These are phyloP conservation scores for Lentinula guzmanii DNA, from an alignment of 768 basidiomycete species.

Conservation along the genomic window DNA sequence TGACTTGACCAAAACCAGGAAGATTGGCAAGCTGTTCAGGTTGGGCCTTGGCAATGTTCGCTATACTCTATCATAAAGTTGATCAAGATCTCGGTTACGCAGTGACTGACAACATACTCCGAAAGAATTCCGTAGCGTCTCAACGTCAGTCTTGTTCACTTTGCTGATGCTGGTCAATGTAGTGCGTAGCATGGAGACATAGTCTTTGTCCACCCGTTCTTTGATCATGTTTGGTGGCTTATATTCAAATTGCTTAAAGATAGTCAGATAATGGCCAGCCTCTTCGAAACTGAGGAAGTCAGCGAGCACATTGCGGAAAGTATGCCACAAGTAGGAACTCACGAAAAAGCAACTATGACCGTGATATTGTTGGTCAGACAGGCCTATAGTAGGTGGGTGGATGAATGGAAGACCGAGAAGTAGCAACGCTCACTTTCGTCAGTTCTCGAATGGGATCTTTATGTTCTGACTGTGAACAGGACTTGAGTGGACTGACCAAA, in stretches of 20 bases:
- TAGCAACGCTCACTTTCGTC: slow-evolving; percentile 55
- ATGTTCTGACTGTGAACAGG: slow-evolving; percentile 66
- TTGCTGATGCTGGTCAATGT: slow-evolving; percentile 85
- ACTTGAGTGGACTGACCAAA: background rate
- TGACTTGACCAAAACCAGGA: slow-evolving; percentile 92
- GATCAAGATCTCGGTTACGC: background rate
- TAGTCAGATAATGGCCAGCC: slow-evolving; percentile 85
- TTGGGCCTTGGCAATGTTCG: slow-evolving; percentile 69
- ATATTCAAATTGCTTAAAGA: slow-evolving; percentile 92
- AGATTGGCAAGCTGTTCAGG: slow-evolving; percentile 72
- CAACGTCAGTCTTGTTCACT: slow-evolving; percentile 96
- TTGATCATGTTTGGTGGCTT: slow-evolving; percentile 92
- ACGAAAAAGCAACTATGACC: slow-evolving; percentile 91
- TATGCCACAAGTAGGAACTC: slow-evolving; percentile 15
- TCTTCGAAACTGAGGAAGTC: slow-evolving; percentile 65
- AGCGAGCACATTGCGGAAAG: background rate
- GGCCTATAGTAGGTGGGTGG: slow-evolving; percentile 32
- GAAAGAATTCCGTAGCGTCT: slow-evolving; percentile 86
- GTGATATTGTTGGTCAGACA: slow-evolving; percentile 93
- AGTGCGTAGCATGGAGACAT: slow-evolving; percentile 72
- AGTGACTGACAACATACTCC: slow-evolving; percentile 56
- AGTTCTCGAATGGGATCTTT: slow-evolving; percentile 88
- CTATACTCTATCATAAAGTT: slow-evolving; percentile 63
- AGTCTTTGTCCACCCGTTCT: slow-evolving; percentile 89
- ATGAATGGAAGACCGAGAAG: background rate